Conservation (phyloP, 306 rosid species). For the Gastrolobium bilobum region DNA sequence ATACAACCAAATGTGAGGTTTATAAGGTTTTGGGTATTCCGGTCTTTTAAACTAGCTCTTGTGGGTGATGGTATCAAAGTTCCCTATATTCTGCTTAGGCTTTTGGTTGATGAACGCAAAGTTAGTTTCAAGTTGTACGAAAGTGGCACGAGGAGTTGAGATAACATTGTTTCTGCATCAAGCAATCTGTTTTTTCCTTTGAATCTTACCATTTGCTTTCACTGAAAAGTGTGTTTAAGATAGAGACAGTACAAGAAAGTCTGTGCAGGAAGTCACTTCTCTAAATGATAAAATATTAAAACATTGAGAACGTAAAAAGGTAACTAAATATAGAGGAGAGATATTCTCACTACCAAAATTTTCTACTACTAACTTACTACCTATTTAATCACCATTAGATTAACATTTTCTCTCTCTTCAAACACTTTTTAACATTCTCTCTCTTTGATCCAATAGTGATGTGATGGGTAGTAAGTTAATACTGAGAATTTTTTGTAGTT, state of each 20-base stretch:
- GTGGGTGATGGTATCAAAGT: too few species aligned
- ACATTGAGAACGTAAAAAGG: neutral
- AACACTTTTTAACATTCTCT: too few species aligned
- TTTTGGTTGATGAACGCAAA: neutral
- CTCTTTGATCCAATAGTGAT: too few species aligned
- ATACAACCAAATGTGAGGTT: too few species aligned
- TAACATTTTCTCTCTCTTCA: too few species aligned
- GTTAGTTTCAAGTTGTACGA: neutral
- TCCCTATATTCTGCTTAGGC: neutral
- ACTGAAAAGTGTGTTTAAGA: neutral
- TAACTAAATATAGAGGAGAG: neutral
- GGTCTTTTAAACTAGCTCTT: too few species aligned
- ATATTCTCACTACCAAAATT: too few species aligned
- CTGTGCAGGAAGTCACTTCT: neutral
- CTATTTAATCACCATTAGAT: too few species aligned
- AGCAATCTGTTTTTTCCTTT: slow-evolving; percentile 7
- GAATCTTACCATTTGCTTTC: neutral
- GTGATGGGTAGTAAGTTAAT: too few species aligned
- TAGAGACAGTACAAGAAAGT: slow-evolving; percentile 23
- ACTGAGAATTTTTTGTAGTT: too few species aligned
- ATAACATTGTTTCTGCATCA: slow-evolving; percentile 24
- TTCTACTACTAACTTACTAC: too few species aligned
- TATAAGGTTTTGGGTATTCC: too few species aligned
- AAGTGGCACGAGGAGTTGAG: neutral
- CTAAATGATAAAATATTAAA: neutral